Evolutionary conservation across 805 yeast genomes (phyloP), one percentile per base, ranked within the genome.

Genomic region (Pichia scutulata): DNA sequence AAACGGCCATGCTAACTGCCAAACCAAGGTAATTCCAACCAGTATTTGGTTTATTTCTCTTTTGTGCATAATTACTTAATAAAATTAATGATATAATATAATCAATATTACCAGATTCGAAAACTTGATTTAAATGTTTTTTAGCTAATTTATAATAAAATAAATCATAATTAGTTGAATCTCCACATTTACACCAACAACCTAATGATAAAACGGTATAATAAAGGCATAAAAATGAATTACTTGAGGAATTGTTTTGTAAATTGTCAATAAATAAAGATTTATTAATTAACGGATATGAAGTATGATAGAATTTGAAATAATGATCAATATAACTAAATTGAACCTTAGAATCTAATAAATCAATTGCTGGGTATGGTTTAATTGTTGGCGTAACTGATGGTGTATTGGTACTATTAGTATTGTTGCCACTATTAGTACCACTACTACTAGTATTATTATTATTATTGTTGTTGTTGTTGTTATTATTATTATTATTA

Each of bases 11-110:
- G 53, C 84, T 69, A 9, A 80, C 74, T 0, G 86, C 82, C 18
- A 80, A 66, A 13, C 89, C 88, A 36, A 81, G 66, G 55, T 77
- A 80, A 57, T 79, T 79, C 84, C 87, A 83, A 23, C 84, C 83
- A 0, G 86, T 75, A 62, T 82, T 82, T 49, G 84, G 82, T 56
- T 79, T 80, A 57, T 81, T 78, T 46, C 85, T 71, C 64, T 80
- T 80, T 59, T 80, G 86, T 12, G 79, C 76, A 63, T 82, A 84
- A 55, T 77, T 77, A 51, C 84, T 75, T 47, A 84, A 61, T 36
- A 82, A 60, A 5, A 79, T 70, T 36, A 80, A 66, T 1, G 83
- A 75, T 44, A 75, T 75, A 10, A 81, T 68, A 28, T 81, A 61
- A n/a, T 76, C 72, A 10, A 80, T 63, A 51, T 80, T 78, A 13